Evolutionary conservation across 495 filamentous ascomycete species (phyloP).

Genomic region (Hyaloscypha finlandica): DNA sequence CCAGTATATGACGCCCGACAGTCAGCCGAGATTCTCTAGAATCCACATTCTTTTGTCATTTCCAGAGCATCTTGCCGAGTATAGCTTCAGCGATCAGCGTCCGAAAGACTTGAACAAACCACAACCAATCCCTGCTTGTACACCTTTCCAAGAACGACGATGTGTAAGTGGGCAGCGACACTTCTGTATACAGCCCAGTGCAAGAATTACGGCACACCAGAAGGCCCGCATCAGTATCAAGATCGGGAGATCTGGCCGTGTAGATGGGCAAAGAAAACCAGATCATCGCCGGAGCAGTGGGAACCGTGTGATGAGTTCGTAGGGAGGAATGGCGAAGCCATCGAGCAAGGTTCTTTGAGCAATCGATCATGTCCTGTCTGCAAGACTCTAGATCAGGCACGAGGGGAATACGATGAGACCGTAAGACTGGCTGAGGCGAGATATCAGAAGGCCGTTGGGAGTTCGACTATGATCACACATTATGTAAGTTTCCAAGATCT

Average conservation of each 20-base stretch:
- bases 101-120: not conserved
- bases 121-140: not conserved
- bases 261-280: not conserved
- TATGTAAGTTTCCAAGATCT: not conserved
- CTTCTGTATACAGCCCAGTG: not conserved
- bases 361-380: not conserved
- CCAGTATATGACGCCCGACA: conserved; percentile 6
- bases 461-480: not conserved
- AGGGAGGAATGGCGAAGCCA: not conserved
- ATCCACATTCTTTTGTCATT: not conserved
- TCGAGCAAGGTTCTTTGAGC: not conserved
- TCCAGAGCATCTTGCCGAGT: not conserved
- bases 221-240: not conserved
- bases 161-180: conserved; percentile 7
- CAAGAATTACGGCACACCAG: not conserved
- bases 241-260: conserved; percentile 3
- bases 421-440: not conserved
- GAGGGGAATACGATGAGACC: not conserved
- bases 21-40: not conserved
- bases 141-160: not conserved
- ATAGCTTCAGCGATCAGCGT: not conserved
- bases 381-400: not conserved
- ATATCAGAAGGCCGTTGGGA: not conserved
- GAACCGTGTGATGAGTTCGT: not conserved
- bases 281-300: not conserved